Evolutionary conservation across 73 alveolate genomes (phyloP), one percentile per base, ranked within the genome.

Genomic region (Uronychia setigera): DNA sequence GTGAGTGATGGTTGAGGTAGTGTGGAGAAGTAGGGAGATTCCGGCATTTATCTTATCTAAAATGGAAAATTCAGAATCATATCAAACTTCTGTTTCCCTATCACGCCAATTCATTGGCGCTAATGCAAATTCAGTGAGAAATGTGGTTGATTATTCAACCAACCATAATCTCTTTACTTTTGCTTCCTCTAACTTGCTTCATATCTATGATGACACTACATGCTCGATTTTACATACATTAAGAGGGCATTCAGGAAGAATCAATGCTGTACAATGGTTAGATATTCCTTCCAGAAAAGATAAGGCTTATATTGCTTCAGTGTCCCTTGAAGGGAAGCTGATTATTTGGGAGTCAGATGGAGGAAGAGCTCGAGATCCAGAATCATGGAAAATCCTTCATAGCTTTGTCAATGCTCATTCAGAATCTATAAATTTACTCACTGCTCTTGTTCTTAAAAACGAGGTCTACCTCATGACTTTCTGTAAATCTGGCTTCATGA

Each of bases 211-310:
- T 32, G 76, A n/a, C n/a, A n/a, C n/a, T n/a, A n/a, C 29, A 32
- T 25, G 46, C 35, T 76, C 57, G 32, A 79, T 79, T 28, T 80
- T 87, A 14, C 29, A 31, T 14, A 29, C 96, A 29, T 82, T 95
- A 33, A 91, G 86, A 78, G 97, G 97, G 9, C 99, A 95, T 85
- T 58, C 87, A 80, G 97, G 88, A 31, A 91, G 99, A 88, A 95
- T 95, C 67, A 95, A 93, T 91, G 91, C 84, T 29, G 91, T 95
- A 25, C 79, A 91, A 88, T 91, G 95, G 94, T 79, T 95, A 1
- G 87, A 91, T 76, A 78, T n/a, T n/a, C n/a, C 84, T 35, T 85
- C 83, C 76, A 92, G 90, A 77, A 87, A 86, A 74, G 84, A 79
- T 32, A 78, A 83, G 80, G 80, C 88, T 25, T 90, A 90, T 33